Conservation (phyloP, 306 rosid species). For the Inga laurina region DNA sequence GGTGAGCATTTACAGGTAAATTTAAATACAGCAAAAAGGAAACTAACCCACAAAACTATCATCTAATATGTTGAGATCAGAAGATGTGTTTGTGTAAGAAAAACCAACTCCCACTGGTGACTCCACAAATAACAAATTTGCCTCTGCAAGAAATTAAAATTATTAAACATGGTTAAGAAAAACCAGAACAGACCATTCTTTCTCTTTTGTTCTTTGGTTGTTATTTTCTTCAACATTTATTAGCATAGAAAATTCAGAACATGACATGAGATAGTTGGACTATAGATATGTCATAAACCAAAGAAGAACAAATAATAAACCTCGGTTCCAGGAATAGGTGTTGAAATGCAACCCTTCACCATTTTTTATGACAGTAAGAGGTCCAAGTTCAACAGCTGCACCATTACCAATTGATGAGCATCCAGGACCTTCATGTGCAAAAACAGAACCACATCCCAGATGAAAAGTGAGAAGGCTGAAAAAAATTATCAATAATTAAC, state of each 20-base stretch:
- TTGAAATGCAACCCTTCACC: constrained; percentile 51
- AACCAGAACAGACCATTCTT: constrained; percentile 1
- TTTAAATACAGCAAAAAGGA: not conserved
- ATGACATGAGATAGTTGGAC: not conserved
- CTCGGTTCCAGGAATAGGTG: constrained; percentile 53
- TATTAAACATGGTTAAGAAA: not conserved
- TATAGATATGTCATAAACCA: not conserved
- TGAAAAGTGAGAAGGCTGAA: not conserved
- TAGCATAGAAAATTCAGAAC: not conserved
- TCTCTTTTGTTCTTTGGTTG: not conserved
- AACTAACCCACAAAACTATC: constrained; percentile 58
- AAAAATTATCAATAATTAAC: not conserved
- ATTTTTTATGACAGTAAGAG: constrained; percentile 45
- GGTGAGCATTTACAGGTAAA: not conserved
- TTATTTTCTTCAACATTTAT: not conserved
- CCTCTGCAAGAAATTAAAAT: constrained; percentile 44
- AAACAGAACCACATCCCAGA: constrained; percentile 15
- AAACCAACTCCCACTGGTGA: constrained; percentile 70
- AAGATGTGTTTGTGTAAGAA: constrained; percentile 55
- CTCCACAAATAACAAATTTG: constrained; percentile 59
- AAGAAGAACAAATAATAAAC: constrained; percentile 23
- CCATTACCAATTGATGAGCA: constrained; percentile 66
- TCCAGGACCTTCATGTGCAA: constrained; percentile 50
- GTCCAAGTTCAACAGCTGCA: constrained; percentile 56
- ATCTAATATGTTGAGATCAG: constrained; percentile 53